Conservation (phyloP, 2,329 filamentous ascomycete genomes). For the Cladosporium phlei region DNA sequence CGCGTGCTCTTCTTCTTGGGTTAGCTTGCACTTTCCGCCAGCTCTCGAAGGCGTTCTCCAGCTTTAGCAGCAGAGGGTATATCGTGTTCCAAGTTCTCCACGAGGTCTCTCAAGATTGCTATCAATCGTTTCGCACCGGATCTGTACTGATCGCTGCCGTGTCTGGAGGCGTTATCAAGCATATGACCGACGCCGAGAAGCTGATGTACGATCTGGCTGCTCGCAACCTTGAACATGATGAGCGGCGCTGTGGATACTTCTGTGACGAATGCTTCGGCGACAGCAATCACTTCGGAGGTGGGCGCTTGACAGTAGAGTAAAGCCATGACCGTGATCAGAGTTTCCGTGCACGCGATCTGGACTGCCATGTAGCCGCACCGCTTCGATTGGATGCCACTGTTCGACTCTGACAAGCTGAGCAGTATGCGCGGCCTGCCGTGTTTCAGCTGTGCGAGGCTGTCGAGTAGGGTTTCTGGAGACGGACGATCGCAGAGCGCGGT, state of each 20-base stretch:
- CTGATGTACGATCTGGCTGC: not conserved
- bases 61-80: not conserved
- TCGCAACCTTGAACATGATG: constrained; percentile 1
- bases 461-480: not conserved
- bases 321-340: not conserved
- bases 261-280: not conserved
- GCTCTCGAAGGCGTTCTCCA: not conserved
- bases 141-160: not conserved
- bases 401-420: not conserved
- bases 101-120: not conserved
- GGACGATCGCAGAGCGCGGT: not conserved
- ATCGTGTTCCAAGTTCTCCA: not conserved
- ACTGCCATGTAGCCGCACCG: not conserved
- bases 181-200: not conserved
- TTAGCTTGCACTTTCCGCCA: too few relatives aligned
- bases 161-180: not conserved
- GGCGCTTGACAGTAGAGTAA: not conserved
- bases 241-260: not conserved
- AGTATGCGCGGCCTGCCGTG: not conserved
- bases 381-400: not conserved
- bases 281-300: not conserved
- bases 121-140: not conserved
- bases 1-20: too few relatives aligned
- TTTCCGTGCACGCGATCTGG: not conserved
- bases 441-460: not conserved